phyloP scores from a whole-genome alignment of 2,329 filamentous ascomycete genomes.

The Rhinocladiella similis region DNA sequence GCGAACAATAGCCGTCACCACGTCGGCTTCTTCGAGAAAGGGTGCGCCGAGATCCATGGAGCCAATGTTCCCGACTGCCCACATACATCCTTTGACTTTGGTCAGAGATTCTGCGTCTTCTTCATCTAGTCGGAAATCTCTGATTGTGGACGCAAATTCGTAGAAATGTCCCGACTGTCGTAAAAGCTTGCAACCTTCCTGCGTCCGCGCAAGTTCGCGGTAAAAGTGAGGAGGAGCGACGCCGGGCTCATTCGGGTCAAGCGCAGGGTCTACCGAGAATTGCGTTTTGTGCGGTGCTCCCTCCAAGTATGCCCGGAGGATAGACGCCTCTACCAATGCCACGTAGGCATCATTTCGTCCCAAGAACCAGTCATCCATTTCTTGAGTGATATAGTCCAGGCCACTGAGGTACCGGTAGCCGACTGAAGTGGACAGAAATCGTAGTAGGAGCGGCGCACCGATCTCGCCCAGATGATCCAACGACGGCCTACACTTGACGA shows the following conservation, averaged over 20 bases:
- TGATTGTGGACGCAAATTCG: conserved; percentile 86
- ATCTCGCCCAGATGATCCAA: conserved; percentile 96
- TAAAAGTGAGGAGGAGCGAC: conserved; percentile 96
- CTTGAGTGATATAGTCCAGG: conserved; percentile 96
- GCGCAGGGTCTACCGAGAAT: conserved; percentile 54
- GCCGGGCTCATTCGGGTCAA: conserved; percentile 59
- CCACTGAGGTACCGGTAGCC: conserved; percentile 97
- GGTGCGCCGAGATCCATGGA: conserved; percentile 97
- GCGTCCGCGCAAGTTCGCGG: conserved; percentile 85
- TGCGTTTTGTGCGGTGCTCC: conserved; percentile 47
- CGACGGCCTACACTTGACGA: conserved; percentile 92
- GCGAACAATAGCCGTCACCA: conserved; percentile 80
- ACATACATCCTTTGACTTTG: conserved; percentile 95
- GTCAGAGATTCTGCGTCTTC: conserved; percentile 82
- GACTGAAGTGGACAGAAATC: conserved; percentile 92
- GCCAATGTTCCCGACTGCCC: conserved; percentile 96
- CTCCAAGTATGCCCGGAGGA: conserved; percentile 75
- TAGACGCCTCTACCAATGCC: conserved; percentile 87
- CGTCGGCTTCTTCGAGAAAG: conserved; percentile 86
- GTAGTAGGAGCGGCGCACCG: conserved; percentile 84
- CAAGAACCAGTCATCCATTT: conserved; percentile 99
- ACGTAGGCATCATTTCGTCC: conserved; percentile 97
- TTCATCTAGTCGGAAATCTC: conserved; percentile 79
- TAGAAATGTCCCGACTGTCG: conserved; percentile 94
- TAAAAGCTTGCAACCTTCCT: conserved; percentile 86